Evolutionary conservation across 768 basidiomycete species (phyloP).

Genomic region (Leccinum imitatum): DNA sequence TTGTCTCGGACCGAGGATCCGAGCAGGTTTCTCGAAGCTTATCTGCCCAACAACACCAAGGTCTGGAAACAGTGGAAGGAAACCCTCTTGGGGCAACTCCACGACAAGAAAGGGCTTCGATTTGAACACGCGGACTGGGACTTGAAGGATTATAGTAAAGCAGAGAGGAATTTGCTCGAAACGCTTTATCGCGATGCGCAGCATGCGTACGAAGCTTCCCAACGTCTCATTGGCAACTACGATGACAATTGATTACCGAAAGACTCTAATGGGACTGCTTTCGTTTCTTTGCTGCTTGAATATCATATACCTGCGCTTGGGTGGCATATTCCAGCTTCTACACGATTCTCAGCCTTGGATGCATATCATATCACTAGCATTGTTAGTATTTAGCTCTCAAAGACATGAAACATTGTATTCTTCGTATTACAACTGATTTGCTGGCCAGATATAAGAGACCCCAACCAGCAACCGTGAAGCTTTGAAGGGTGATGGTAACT

Average conservation of each 20-base stretch:
- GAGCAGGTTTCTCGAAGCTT: slow-evolving; percentile 4
- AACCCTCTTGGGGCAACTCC: background rate
- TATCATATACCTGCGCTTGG: too few species aligned
- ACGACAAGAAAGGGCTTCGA: background rate
- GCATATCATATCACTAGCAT: too few species aligned
- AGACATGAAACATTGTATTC: too few species aligned
- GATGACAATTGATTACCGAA: background rate
- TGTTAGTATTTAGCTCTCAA: too few species aligned
- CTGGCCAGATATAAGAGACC: too few species aligned
- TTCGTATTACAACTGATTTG: too few species aligned
- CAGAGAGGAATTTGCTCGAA: background rate
- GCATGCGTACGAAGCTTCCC: background rate
- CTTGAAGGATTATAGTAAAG: background rate
- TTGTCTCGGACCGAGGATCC: slow-evolving; percentile 7
- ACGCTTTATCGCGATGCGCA: slow-evolving; percentile 6
- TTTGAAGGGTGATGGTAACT: too few species aligned
- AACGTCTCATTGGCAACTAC: background rate
- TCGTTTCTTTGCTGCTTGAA: too few species aligned
- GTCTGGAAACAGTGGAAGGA: slow-evolving; percentile 7
- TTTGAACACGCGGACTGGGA: slow-evolving; percentile 2
- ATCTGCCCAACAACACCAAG: slow-evolving; percentile 6
- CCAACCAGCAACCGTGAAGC: too few species aligned
- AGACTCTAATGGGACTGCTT: background rate
- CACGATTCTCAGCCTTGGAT: too few species aligned
- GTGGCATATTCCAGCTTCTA: too few species aligned